phyloP scores from a whole-genome alignment of 148 eudicot genomes.

The Arbutus unedo region DNA sequence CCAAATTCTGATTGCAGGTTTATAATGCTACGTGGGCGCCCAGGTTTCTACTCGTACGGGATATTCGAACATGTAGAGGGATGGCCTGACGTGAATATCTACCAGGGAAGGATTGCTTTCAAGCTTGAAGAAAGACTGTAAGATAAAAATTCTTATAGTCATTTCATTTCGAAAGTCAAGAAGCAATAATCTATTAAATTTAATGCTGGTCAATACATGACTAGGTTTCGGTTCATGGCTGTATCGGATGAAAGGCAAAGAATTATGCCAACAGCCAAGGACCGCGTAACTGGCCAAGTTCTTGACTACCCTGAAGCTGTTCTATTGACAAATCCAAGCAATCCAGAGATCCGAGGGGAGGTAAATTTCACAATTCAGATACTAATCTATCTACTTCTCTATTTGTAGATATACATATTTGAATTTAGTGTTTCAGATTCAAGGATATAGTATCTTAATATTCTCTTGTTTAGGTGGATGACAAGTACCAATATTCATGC shows the following conservation, averaged over 20 bases:
- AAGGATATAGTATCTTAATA: no score
- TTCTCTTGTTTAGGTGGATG: slow-evolving; percentile 47
- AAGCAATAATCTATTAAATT: neutral
- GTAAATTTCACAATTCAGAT: slow-evolving; percentile 20
- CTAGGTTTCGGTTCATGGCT: slow-evolving; percentile 67
- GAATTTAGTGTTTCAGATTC: neutral
- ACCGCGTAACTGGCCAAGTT: slow-evolving; percentile 35
- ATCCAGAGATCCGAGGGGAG: slow-evolving; percentile 41
- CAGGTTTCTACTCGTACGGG: slow-evolving; percentile 71
- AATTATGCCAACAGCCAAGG: slow-evolving; percentile 54
- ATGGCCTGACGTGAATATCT: slow-evolving; percentile 33
- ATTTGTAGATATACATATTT: neutral
- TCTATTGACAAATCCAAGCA: slow-evolving; percentile 43
- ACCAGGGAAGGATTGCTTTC: slow-evolving; percentile 53
- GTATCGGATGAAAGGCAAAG: slow-evolving; percentile 64
- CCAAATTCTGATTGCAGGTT: slow-evolving; percentile 33
- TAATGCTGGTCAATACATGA: neutral
- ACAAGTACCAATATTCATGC: slow-evolving; percentile 58
- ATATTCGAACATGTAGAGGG: slow-evolving; percentile 45
- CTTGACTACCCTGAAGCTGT: slow-evolving; percentile 70
- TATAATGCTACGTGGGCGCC: slow-evolving; percentile 52
- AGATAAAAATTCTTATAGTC: neutral
- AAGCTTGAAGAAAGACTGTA: slow-evolving; percentile 55
- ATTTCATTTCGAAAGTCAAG: neutral
- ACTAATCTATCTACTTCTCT: neutral